Base-by-base conservation (phyloP, 1,284 basidiomycete species). In the Golubevia sp. region DNA sequence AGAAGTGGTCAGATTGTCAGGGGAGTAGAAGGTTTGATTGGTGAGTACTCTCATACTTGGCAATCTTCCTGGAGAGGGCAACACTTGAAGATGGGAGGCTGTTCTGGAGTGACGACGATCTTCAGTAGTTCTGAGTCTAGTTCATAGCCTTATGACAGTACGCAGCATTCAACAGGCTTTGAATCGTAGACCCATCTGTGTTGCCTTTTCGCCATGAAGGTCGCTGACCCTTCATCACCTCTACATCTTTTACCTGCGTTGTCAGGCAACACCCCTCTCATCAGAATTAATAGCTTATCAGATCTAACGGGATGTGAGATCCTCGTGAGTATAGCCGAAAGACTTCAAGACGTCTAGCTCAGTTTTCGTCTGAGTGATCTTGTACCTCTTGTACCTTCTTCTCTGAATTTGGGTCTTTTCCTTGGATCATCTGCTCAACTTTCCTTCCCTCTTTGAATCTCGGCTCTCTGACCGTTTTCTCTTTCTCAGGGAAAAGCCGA, bases 281-380 rank as follows among this genome's bases (percentile, higher is more conserved):
- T 99, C 62, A 88, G 95, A 64, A 97, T 99, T 64, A 92, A 92
- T 71, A 94, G 92, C 2, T 84, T 99, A 61, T 97, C 93, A 73
- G 88, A 97, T 84, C 89, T 91, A 0, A 87, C 97, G 0, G 94
- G 94, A 5, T 91, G 97, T 11, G 94, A 98, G 77, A 95, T 99
- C 64, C 86, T 97, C 11, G 87, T 87, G 53, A 56, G 85, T 57
- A 49, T n/a, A n/a, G n/a, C n/a, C n/a, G n/a, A n/a, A n/a, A n/a
- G n/a, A 49, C 18, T 49, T 23, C 48, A 49, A 23, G 18, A 18
- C 18, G 48, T 49, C 48, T 1, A 18, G 18, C 48, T 49, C 1
- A 49, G 20, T 49, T 49, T 18, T 18, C 48, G 48, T 49, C 20
- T 18, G 48, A 18, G 48, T 49, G 48, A 49, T 49, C 44, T 59